Base-by-base conservation (phyloP, 2,329 filamentous ascomycete species). In the Domatiomyces catenatus region DNA sequence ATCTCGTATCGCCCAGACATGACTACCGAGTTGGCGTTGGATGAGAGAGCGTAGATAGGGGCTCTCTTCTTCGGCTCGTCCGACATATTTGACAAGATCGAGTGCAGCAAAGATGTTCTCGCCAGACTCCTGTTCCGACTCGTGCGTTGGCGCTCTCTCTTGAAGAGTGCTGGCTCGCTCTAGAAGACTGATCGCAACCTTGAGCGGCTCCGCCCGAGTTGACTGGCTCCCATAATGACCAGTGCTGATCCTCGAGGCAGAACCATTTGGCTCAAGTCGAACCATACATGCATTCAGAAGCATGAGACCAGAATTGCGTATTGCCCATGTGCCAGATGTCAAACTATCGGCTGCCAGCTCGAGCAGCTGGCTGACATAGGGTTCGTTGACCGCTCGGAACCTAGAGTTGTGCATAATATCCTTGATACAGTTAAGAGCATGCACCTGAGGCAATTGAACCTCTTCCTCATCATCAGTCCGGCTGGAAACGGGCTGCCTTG, bases 341-440 rank as follows among this genome's bases (percentile, higher is more conserved):
- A 98, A 73, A 48, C 84, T 86, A 52, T 77, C 76, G 8, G 86
- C 85, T 1, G 89, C 88, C n/a, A 96, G 73, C 54, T 82, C 77
- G 3, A 98, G 72, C 32, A 83, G 83, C 26, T 79, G 72, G 7
- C 84, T 80, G 6, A 95, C 73, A 58, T 88, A 83, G 0, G 72
- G 71, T 60, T 94, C 86, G 0, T 86, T 84, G 49, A 76, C 75
- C 50, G 79, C 79, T 24, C 85, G 75, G 12, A 96, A 73, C 47
- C 80, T 78, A 0, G 87, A 86, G 58, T 83, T 88, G 51, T 86
- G 90, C 66, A 95, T 92, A 1, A 94, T 82, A 56, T 94, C 88
- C 62, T 92, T 92, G 51, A 98, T 71, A 54, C 86, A 94, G 63
- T 98, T 98, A 62, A 94, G 76, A 0, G 92, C 88, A 65, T 98